Evolutionary conservation across 2,329 filamentous ascomycete species (phyloP).

Genomic region (Zymoseptoria pseudotritici): DNA sequence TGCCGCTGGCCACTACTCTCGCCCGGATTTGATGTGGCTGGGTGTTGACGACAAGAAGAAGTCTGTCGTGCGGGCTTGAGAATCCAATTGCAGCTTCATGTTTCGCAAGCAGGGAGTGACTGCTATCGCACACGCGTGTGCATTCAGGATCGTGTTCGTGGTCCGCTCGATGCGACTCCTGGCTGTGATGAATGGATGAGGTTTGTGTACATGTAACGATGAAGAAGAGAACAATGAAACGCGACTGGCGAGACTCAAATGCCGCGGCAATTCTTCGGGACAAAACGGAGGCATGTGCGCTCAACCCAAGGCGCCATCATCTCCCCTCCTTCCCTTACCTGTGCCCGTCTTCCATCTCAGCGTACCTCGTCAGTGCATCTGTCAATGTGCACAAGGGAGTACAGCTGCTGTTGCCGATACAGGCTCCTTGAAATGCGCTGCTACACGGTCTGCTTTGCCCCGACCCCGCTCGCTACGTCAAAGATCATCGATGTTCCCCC

Average conservation of each 20-base stretch:
- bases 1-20: conserved; percentile 43
- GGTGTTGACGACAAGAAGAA: conserved; percentile 32
- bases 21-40: conserved; percentile 47
- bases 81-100: neutral
- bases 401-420: neutral
- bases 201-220: neutral
- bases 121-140: neutral
- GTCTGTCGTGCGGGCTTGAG: conserved; percentile 7
- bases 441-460: neutral
- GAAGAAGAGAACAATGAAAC: neutral
- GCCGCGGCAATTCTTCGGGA: neutral
- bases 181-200: neutral
- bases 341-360: neutral
- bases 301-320: neutral
- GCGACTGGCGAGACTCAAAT: neutral
- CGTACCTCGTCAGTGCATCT: neutral
- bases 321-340: neutral
- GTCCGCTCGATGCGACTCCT: neutral
- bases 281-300: neutral
- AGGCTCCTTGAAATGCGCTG: neutral
- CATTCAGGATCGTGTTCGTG: neutral
- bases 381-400: neutral
- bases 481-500: neutral
- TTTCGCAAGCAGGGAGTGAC: neutral
- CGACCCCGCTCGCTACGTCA: neutral